These are phyloP conservation scores for Trametes cubensis DNA, from an alignment of 768 basidiomycete genomes.

Conservation along the genomic window DNA sequence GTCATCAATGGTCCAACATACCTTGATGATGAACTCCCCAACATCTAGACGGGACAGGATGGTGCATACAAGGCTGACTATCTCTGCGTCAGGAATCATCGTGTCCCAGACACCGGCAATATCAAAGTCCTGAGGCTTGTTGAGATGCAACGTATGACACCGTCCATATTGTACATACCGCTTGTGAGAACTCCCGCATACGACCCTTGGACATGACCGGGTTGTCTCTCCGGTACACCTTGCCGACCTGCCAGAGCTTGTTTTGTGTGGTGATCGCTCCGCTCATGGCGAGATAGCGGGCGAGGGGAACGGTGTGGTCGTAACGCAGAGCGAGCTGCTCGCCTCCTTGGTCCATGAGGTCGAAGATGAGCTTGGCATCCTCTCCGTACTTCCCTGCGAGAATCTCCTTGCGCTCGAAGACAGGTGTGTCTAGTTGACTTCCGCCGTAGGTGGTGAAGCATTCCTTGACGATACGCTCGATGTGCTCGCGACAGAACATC, in stretches of 20 bases:
- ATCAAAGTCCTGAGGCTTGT: constrained; percentile 78
- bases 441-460: constrained; percentile 90
- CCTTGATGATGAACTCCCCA: constrained; percentile 94
- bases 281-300: constrained; percentile 93
- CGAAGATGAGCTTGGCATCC: constrained; percentile 96
- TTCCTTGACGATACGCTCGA: constrained; percentile 86
- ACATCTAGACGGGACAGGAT: constrained; percentile 83
- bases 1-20: constrained; percentile 30
- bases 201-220: constrained; percentile 98
- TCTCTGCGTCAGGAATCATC: constrained; percentile 97
- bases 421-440: constrained; percentile 93
- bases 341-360: constrained; percentile 96
- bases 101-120: constrained; percentile 90
- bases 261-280: constrained; percentile 73
- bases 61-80: constrained; percentile 81
- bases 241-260: constrained; percentile 98
- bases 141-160: constrained; percentile 27
- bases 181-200: constrained; percentile 99
- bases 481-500: constrained; percentile 88
- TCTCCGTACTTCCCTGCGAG: constrained; percentile 97
- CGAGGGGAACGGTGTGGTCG: constrained; percentile 96
- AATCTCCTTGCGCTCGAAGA: constrained; percentile 97
- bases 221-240: constrained; percentile 95
- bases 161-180: constrained; percentile 35
- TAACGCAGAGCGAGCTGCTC: constrained; percentile 94